Conservation (phyloP, 2,329 filamentous ascomycete species). For the Penicillium sp. region DNA sequence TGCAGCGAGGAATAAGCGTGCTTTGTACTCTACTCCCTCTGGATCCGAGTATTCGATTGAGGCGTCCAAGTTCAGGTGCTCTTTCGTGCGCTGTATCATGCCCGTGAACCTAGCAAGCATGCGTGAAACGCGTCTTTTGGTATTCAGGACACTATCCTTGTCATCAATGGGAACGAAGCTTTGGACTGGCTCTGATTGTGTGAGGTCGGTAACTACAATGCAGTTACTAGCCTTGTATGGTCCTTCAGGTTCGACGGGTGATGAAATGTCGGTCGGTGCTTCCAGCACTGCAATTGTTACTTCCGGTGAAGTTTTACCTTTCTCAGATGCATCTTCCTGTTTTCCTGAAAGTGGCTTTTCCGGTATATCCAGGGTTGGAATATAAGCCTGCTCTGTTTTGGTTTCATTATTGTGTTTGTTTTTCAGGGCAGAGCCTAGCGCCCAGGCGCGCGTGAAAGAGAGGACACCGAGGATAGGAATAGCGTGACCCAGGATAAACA, state of each 20-base stretch:
- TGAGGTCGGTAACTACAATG: not conserved
- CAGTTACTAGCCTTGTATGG: not conserved
- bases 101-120: not conserved
- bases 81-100: not conserved
- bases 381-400: not conserved
- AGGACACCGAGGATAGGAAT: constrained; percentile 56
- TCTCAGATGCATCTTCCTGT: not conserved
- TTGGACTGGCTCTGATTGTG: not conserved
- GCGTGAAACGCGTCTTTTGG: not conserved
- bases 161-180: not conserved
- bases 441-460: constrained; percentile 2
- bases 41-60: constrained; percentile 37
- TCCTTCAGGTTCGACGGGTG: not conserved
- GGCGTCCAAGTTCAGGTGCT: not conserved
- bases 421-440: not conserved
- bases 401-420: not conserved
- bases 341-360: not conserved
- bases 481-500: constrained; percentile 65
- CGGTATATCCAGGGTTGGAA: not conserved
- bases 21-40: constrained; percentile 44
- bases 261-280: not conserved
- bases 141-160: not conserved
- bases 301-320: not conserved
- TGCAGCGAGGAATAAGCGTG: constrained; percentile 34
- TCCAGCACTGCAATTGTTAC: not conserved